These are phyloP conservation scores for Komagataea norvegica DNA, from an alignment of 1,139 yeast genomes.

Conservation along the genomic window DNA sequence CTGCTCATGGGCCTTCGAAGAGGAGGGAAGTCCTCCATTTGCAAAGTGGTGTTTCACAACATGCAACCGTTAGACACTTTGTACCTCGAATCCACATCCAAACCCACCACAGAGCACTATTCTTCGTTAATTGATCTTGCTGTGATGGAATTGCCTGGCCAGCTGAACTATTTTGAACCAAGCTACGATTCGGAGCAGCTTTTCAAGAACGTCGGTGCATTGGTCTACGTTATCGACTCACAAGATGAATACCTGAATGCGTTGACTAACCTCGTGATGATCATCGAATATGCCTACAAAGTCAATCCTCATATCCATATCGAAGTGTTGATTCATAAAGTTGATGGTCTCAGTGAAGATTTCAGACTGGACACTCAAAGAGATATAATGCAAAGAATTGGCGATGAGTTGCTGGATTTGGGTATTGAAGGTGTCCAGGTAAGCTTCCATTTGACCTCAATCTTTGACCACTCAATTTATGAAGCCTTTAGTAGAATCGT, in stretches of 20 bases:
- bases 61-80: constrained; percentile 95
- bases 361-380: constrained; percentile 91
- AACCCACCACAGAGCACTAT: constrained; percentile 77
- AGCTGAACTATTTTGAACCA: constrained; percentile 83
- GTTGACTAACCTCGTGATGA: constrained; percentile 79
- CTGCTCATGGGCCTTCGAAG: constrained; percentile 79
- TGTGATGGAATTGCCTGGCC: constrained; percentile 97
- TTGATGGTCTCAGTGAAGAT: constrained; percentile 92
- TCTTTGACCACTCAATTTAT: constrained; percentile 91
- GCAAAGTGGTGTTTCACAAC: constrained; percentile 92
- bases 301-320: constrained; percentile 83
- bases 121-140: constrained; percentile 79
- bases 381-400: constrained; percentile 93
- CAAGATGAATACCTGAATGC: constrained; percentile 96
- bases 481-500: constrained; percentile 94
- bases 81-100: constrained; percentile 84
- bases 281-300: constrained; percentile 82
- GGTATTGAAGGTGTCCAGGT: constrained; percentile 91
- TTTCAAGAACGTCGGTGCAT: constrained; percentile 84
- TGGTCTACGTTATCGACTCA: constrained; percentile 89
- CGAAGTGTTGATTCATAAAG: constrained; percentile 90
- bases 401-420: constrained; percentile 84
- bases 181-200: constrained; percentile 71
- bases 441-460: constrained; percentile 85
- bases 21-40: constrained; percentile 83